These are phyloP conservation scores for Diaporthe citrichinensis DNA, from an alignment of 2,329 filamentous ascomycete genomes.

Conservation along the genomic window DNA sequence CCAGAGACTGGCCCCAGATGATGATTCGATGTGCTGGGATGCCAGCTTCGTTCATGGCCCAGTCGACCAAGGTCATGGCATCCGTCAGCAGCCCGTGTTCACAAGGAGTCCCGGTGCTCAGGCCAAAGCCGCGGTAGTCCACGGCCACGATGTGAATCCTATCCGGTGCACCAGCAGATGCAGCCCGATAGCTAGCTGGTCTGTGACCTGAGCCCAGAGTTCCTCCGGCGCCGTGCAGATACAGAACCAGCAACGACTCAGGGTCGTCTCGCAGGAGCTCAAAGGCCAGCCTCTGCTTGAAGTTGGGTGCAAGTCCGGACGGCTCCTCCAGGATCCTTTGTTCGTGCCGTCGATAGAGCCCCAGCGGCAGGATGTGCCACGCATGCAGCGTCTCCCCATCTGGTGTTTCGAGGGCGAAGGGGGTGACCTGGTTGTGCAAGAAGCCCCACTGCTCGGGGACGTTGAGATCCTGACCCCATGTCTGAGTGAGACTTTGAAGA, in stretches of 20 bases:
- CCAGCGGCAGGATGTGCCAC: slow-evolving; percentile 82
- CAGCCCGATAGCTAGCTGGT: slow-evolving; percentile 68
- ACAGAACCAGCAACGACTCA: slow-evolving; percentile 59
- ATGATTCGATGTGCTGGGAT: slow-evolving; percentile 69
- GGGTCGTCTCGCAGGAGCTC: slow-evolving; percentile 61
- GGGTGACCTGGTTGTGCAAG: slow-evolving; percentile 78
- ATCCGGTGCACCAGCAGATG: slow-evolving; percentile 63
- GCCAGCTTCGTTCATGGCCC: slow-evolving; percentile 64
- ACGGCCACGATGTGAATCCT: slow-evolving; percentile 71
- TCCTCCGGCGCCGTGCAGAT: slow-evolving; percentile 70
- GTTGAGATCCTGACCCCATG: slow-evolving; percentile 73
- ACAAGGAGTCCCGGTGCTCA: slow-evolving; percentile 65
- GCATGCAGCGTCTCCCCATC: slow-evolving; percentile 79
- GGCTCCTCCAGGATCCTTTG: slow-evolving; percentile 56
- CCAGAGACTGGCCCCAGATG: slow-evolving; percentile 72
- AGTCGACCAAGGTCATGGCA: slow-evolving; percentile 66
- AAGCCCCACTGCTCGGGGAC: slow-evolving; percentile 80
- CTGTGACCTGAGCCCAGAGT: slow-evolving; percentile 70
- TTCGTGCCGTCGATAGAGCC: slow-evolving; percentile 72
- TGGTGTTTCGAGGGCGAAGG: slow-evolving; percentile 75
- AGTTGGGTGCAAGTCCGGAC: slow-evolving; percentile 43
- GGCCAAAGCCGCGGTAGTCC: slow-evolving; percentile 74
- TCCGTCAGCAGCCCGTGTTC: slow-evolving; percentile 69
- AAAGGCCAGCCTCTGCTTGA: slow-evolving; percentile 56
- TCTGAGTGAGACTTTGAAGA: slow-evolving; percentile 66